Evolutionary conservation across 2,329 filamentous ascomycete species (phyloP).

Genomic region (Chalaropsis thielavioides): DNA sequence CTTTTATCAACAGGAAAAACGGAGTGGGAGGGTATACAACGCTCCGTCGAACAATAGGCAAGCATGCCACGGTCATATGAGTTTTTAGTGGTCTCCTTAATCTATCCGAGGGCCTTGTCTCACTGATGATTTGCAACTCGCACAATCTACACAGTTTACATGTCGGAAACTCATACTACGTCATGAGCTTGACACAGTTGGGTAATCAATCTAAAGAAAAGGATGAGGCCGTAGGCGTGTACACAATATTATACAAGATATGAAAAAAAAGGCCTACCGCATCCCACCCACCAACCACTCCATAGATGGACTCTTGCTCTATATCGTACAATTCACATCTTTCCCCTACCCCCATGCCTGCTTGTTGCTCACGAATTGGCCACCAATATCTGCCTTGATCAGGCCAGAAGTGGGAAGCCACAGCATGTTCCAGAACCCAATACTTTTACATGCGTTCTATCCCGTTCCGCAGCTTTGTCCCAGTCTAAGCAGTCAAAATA

Average conservation of each 20-base stretch:
- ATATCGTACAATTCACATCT: conserved; percentile 1
- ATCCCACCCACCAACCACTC: neutral
- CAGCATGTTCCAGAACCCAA: neutral
- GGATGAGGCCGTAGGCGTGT: neutral
- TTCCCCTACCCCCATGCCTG: neutral
- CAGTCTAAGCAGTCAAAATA: neutral
- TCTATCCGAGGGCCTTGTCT: no score
- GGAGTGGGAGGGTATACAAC: conserved; percentile 49
- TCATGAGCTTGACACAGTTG: no score
- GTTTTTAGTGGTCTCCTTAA: neutral
- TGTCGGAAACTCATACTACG: neutral
- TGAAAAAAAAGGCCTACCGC: neutral
- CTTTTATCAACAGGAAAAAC: conserved; percentile 50
- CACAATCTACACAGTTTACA: neutral
- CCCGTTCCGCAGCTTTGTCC: neutral
- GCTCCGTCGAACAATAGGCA: conserved; percentile 34
- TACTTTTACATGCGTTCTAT: neutral
- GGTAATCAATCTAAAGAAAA: neutral
- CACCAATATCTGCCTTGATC: neutral
- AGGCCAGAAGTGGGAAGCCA: neutral
- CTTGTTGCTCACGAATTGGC: neutral
- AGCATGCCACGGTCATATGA: neutral
- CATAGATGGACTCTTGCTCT: neutral
- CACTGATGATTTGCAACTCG: no score
- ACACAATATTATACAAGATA: neutral